phyloP scores from a whole-genome alignment of 2,329 filamentous ascomycete species.

The Alternaria sp. region DNA sequence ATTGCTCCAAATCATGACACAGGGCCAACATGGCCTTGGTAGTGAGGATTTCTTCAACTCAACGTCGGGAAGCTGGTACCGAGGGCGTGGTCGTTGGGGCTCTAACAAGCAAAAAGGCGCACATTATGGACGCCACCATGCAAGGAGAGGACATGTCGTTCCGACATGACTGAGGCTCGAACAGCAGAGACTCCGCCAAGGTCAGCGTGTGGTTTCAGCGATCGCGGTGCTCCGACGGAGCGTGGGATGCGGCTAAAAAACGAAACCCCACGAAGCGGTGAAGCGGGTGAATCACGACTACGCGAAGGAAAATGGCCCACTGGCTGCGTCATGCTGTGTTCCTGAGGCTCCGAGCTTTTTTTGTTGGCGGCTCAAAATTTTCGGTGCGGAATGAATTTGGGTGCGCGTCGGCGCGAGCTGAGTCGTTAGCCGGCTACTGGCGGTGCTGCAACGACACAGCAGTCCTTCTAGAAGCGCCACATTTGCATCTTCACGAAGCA shows the following conservation, averaged over 20 bases:
- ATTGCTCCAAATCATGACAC: neutral
- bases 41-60: neutral
- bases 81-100: slow-evolving; percentile 10
- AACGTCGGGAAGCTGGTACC: neutral
- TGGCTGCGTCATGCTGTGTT: slow-evolving; percentile 30
- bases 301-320: slow-evolving; percentile 17
- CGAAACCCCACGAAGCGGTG: slow-evolving; percentile 40
- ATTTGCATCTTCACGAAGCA: slow-evolving; percentile 21
- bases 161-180: slow-evolving; percentile 7
- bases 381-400: slow-evolving; percentile 18
- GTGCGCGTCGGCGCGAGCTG: slow-evolving; percentile 26
- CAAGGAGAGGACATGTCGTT: slow-evolving; percentile 12
- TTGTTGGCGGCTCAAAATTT: slow-evolving; percentile 26
- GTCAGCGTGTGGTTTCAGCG: slow-evolving; percentile 12
- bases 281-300: slow-evolving; percentile 28
- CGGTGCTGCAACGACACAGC: slow-evolving; percentile 16
- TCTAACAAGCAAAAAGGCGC: neutral
- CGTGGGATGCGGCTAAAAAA: slow-evolving; percentile 38
- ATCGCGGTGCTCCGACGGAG: slow-evolving; percentile 4
- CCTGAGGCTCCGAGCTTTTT: slow-evolving; percentile 22
- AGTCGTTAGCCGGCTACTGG: slow-evolving; percentile 31
- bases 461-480: slow-evolving; percentile 27
- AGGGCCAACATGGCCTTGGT: neutral
- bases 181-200: slow-evolving; percentile 9
- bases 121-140: slow-evolving; percentile 10